Evolutionary conservation across 148 eudicot species (phyloP), one percentile per base, ranked within the genome.

Genomic region (Chenopodium quinoa): DNA sequence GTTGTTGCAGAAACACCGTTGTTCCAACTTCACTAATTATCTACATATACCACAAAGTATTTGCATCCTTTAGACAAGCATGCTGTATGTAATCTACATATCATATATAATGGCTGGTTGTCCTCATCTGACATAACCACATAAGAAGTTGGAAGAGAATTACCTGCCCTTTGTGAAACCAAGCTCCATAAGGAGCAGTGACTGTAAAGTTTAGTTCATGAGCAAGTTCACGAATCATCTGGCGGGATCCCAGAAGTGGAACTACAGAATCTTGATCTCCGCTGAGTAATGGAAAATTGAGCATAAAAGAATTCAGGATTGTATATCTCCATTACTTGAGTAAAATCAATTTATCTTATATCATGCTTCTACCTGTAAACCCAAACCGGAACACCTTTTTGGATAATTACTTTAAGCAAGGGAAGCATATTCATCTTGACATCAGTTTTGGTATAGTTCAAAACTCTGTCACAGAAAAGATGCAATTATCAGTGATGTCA

Each of bases 251-350:
- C 44, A 95, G 90, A 77, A 95, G 84, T 77, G 99, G 99, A n/a
- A 92, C 93, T 37, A 92, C 99, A 13, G 99, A 93, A 87, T 95
- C 99, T 88, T 95, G 94, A 86, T 95, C 99, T 19, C 99, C 97
- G 68, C 97, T 95, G 82, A 46, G 23, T 20, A 20, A 56, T 22
- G 16, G 4, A 12, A 31, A 23, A 58, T 75, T 75, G 62, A 70
- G 60, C 60, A 73, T 46, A 13, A 23, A 47, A 67, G 11, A 32
- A 34, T 34, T 34, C 40, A 34, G 44, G 44, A 40, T 40, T 6
- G 44, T 40, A 37, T 4, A 40, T 4, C 44, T 4, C 44, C 44
- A 0, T 10, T 79, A 66, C 25, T 25, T n/a, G 3, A 9, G 22
- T 63, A 40, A 77, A 62, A 19, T 9, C 0, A 76, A 2, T 32